Evolutionary conservation across 495 filamentous ascomycete species (phyloP).

Genomic region (Talaromyces thailandensis): DNA sequence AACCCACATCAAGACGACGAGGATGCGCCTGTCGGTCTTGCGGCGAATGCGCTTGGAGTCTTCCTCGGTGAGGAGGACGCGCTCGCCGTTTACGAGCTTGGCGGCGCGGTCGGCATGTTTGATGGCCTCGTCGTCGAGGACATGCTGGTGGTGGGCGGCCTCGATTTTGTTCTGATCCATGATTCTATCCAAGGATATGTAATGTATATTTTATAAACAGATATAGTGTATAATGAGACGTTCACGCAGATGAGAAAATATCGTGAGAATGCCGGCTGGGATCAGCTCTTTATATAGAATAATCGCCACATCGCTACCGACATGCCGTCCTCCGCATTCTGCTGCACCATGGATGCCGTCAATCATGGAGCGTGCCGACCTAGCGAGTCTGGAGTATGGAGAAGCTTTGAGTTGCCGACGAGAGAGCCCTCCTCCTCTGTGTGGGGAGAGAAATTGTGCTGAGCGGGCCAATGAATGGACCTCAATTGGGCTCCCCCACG

Average conservation of each 20-base stretch:
- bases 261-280: background rate
- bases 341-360: background rate
- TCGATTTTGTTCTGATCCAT: background rate
- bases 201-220: background rate
- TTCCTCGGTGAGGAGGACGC: constrained; percentile 33
- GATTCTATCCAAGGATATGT: background rate
- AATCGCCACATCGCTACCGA: background rate
- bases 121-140: background rate
- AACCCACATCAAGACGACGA: constrained; percentile 53
- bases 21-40: constrained; percentile 53
- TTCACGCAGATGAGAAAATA: background rate
- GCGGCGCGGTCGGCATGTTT: constrained; percentile 7
- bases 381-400: background rate
- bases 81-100: constrained; percentile 1
- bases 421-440: background rate
- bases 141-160: background rate
- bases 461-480: background rate
- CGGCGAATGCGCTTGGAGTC: constrained; percentile 45
- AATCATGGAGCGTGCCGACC: background rate
- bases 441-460: background rate
- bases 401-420: background rate
- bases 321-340: background rate
- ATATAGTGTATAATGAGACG: background rate
- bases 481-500: background rate
- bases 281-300: background rate